These are phyloP conservation scores for Phytophthora sansomeana DNA, from an alignment of 352 stramenopile species.

Conservation along the genomic window DNA sequence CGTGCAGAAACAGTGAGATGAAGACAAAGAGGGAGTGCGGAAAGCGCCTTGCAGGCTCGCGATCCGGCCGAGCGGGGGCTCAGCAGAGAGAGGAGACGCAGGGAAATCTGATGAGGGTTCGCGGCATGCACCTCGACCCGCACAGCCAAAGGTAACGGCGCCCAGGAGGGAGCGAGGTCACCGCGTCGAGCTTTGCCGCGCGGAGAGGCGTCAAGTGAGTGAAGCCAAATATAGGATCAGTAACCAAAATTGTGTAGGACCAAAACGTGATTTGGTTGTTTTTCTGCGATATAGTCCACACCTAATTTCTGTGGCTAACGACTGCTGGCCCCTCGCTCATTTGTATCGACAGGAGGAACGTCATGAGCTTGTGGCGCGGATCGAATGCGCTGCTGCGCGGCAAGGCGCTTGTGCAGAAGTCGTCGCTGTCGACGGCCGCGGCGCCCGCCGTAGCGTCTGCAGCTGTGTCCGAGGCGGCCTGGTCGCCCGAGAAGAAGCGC, in stretches of 20 bases:
- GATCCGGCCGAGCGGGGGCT: background rate
- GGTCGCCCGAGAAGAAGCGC: conserved; percentile 86
- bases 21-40: conserved; percentile 16
- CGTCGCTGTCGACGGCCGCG: conserved; percentile 34
- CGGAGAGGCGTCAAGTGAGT: conserved; percentile 18
- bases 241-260: too few relatives aligned
- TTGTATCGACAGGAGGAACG: conserved; percentile 1
- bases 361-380: conserved; percentile 49
- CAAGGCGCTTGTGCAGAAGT: conserved; percentile 23
- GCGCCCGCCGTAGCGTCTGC: conserved; percentile 4
- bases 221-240: conserved; percentile 27
- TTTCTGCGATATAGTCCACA: too few relatives aligned
- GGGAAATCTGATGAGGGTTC: conserved; percentile 1
- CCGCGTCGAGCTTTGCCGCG: conserved; percentile 12
- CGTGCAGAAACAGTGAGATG: conserved; percentile 11
- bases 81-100: conserved; percentile 8
- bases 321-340: conserved; percentile 1
- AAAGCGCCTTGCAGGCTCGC: conserved; percentile 6
- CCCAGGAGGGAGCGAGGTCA: conserved; percentile 12
- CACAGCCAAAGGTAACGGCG: conserved; percentile 19
- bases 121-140: conserved; percentile 22
- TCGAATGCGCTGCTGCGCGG: conserved; percentile 37
- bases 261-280: too few relatives aligned
- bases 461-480: conserved; percentile 36
- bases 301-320: conserved; percentile 35